Evolutionary conservation across 2,329 filamentous ascomycete species (phyloP), one percentile per base, ranked within the genome.

Genomic region (Xylariaceae sp.): DNA sequence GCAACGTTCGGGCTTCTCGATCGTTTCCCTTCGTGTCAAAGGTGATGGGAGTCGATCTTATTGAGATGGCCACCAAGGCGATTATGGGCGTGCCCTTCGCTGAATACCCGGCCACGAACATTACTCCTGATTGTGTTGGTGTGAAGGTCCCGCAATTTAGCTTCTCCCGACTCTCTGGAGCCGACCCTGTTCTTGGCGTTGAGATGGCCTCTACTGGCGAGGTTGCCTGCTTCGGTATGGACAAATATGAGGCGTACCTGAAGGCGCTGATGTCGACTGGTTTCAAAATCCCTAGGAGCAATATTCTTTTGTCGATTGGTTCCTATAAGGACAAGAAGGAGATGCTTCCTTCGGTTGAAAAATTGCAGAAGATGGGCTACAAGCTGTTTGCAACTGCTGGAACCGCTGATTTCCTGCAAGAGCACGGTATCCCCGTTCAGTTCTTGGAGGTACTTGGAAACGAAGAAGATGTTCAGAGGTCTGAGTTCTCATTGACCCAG

Each of bases 141-240:
- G 88, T 96, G 63, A 98, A 98, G 74, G 93, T 97, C 26, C 93
- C 93, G 2, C 93, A 98, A 65, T 98, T 98, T 77, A 96, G 89
- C 52, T 98, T 98, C 81, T 96, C 93, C 19, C 86, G 93, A 61
- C 79, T 98, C 13, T 95, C 91, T 28, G 93, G 93, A 34, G 93
- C 93, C 4, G 93, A 98, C 63, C 93, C 93, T 13, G 90, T 98
- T 34, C 78, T 96, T 46, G 93, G 93, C 69, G 93, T 98, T 6
- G 93, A 98, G 70, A 98, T 98, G 93, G 93, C 93, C 15, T 97
- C 93, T 4, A 98, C 93, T 45, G 93, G 93, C 65, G 93, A 98
- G 68, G 93, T 98, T 55, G 93, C 93, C 53, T 96, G 86, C 61
- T 98, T 98, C 59, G 93, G 93, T 61, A 78, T 82, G 49, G 89